Percentiles rank a stretch among this genome's conserved stretches.
phyloP scores from a whole-genome alignment of 2,329 filamentous ascomycete genomes.

The Ophiocordyceps camponoti-rufipedis region DNA sequence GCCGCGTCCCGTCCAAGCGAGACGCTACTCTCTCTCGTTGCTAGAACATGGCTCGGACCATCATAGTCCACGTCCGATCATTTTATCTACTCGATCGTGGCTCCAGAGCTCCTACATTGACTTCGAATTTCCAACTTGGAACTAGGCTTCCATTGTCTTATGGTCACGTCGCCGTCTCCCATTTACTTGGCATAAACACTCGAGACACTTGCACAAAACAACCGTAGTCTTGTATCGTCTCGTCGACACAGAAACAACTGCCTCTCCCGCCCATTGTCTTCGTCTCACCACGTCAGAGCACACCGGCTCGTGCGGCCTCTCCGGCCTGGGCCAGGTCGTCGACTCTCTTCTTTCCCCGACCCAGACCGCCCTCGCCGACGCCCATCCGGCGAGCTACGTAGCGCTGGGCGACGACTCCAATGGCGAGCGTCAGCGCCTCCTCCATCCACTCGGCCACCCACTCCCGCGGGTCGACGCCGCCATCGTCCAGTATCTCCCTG shows the following conservation, averaged over 20 bases:
- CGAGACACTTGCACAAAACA: not conserved
- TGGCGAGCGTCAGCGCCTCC: constrained; percentile 57
- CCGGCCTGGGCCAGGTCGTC: constrained; percentile 37
- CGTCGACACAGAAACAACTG: not conserved
- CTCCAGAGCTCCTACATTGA: constrained; percentile 9
- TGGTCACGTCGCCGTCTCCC: too few species aligned
- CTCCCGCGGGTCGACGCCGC: constrained; percentile 75
- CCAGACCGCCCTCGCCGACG: constrained; percentile 61
- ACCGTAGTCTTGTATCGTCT: not conserved
- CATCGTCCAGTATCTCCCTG: constrained; percentile 57
- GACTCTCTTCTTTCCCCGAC: constrained; percentile 41
- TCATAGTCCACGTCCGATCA: constrained; percentile 32
- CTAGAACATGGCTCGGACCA: constrained; percentile 22
- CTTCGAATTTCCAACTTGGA: too few species aligned
- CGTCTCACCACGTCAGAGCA: constrained; percentile 6
- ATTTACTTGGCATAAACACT: too few species aligned
- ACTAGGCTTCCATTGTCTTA: too few species aligned
- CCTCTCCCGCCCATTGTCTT: too few species aligned
- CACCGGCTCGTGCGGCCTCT: constrained; percentile 40
- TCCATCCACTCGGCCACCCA: constrained; percentile 98
- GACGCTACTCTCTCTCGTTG: not conserved
- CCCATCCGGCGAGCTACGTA: constrained; percentile 95
- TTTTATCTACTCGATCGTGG: constrained; percentile 20
- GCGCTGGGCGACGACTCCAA: constrained; percentile 79
- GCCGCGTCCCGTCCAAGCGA: not conserved